These are phyloP conservation scores for Trametes meyenii DNA, from an alignment of 768 basidiomycete genomes.

Conservation along the genomic window DNA sequence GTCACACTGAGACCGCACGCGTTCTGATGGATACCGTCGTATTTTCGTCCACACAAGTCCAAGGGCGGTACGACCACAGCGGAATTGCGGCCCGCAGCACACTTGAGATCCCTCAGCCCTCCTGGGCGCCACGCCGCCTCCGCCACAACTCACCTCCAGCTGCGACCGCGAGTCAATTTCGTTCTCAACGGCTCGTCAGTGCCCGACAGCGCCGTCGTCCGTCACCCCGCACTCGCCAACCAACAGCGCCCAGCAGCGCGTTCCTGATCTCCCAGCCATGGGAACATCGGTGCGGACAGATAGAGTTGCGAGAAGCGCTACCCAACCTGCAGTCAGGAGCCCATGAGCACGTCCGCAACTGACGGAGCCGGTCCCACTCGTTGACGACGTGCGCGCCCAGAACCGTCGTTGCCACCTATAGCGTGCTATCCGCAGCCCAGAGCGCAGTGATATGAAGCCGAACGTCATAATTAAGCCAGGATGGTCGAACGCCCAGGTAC, in stretches of 20 bases:
- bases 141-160: background rate
- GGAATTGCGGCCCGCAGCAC: conserved; percentile 19
- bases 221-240: background rate
- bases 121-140: background rate
- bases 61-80: conserved; percentile 15
- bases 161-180: background rate
- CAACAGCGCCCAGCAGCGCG: background rate
- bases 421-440: background rate
- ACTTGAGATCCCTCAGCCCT: conserved; percentile 1
- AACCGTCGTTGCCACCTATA: background rate
- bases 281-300: background rate
- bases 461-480: background rate
- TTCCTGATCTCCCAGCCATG: background rate
- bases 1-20: conserved; percentile 11
- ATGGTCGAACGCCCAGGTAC: too few species aligned
- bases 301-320: conserved; percentile 1
- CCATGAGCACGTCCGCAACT: background rate
- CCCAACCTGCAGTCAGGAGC: background rate
- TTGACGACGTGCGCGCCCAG: background rate
- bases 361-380: conserved; percentile 2
- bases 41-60: conserved; percentile 4
- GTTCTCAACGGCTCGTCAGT: background rate
- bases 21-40: conserved; percentile 21
- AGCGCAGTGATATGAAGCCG: conserved; percentile 7
- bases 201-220: background rate